Base-by-base conservation (phyloP, 1,139 yeast species). In the Kodamaea plutei region DNA sequence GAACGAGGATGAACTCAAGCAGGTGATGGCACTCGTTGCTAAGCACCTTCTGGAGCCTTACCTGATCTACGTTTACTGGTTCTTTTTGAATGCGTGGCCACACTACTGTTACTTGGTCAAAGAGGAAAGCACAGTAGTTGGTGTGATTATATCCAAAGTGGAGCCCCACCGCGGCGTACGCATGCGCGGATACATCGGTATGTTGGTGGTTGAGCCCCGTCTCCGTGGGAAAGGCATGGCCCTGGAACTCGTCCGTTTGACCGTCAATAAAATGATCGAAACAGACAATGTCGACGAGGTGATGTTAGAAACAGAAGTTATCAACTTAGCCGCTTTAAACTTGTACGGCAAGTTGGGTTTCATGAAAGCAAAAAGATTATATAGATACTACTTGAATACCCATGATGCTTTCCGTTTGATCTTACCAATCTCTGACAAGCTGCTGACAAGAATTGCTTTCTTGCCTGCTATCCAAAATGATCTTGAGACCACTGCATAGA, bases 291-390 rank as follows among this genome's bases (percentile, higher is more conserved):
- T 89, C 22, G 97, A 91, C 56, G 98, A 91, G 52, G 76, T 89
- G 13, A 81, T 82, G 65, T 67, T 91, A 36, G 98, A 91, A 53
- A 85, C 98, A 0, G 98, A 91, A 52, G 94, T 84, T 6, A 77
- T 75, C 25, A 91, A 91, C 48, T 56, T 50, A 11, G 83, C 84
- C 1, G 98, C 98, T 1, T 64, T 89, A 40, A 61, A 64, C 19
- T 60, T 91, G 31, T 91, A 91, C 52, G 95, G 88, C 52, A 77
- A 81, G 40, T 71, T 89, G 60, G 98, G 98, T 2, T 91, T 91
- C 50, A 53, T 89, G 30, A 68, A 95, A 39, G 72, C 81, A 24
- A 88, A 91, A 49, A 65, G 97, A 38, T 69, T 91, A 48, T 82
- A 79, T 51, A 69, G 95, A 33, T 91, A 91, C 62, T 91, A 91